Percentiles rank a stretch among this genome's conserved stretches.
phyloP scores from a whole-genome alignment of 768 basidiomycete species.

The Sistotremastrum suecicum region DNA sequence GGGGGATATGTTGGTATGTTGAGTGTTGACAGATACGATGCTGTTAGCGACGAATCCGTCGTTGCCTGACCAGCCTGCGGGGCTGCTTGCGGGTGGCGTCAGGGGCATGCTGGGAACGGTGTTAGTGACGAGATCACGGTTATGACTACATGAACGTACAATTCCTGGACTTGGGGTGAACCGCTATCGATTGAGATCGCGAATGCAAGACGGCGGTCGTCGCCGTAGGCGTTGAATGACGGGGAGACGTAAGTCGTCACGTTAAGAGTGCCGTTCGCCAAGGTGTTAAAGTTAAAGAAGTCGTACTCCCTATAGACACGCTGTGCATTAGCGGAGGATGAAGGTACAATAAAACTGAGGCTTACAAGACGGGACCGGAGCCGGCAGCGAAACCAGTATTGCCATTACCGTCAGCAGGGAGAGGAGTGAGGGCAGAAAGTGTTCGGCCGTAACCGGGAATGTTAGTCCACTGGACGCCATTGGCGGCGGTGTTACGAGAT shows the following conservation, averaged over 20 bases:
- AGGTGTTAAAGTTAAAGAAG: conserved; percentile 45
- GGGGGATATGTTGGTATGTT: conserved; percentile 25
- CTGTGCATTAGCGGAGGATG: background rate
- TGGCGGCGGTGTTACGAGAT: conserved; percentile 30
- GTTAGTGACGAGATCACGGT: conserved; percentile 4
- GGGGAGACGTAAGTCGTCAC: conserved; percentile 36
- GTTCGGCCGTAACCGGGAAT: conserved; percentile 48
- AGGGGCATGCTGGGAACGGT: conserved; percentile 19
- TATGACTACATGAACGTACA: conserved; percentile 7
- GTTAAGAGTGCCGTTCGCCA: conserved; percentile 28
- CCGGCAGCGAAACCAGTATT: conserved; percentile 46
- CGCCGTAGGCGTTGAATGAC: conserved; percentile 36
- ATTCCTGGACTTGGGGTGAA: conserved; percentile 27
- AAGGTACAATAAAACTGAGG: background rate
- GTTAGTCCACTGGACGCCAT: conserved; percentile 42
- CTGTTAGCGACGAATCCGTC: conserved; percentile 42
- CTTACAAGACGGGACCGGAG: conserved; percentile 46
- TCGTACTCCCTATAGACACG: conserved; percentile 40
- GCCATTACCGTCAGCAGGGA: conserved; percentile 32
- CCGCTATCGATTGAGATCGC: conserved; percentile 36
- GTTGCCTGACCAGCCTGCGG: conserved; percentile 30
- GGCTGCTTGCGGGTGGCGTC: conserved; percentile 29
- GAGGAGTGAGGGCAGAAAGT: conserved; percentile 45
- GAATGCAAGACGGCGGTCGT: conserved; percentile 34
- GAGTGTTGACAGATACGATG: conserved; percentile 27